A percentile compares a stretch with the other conserved stretches of the same genome.
Conservation (phyloP, 192 early-diverging fungal species). For the Coemansia sp. region DNA sequence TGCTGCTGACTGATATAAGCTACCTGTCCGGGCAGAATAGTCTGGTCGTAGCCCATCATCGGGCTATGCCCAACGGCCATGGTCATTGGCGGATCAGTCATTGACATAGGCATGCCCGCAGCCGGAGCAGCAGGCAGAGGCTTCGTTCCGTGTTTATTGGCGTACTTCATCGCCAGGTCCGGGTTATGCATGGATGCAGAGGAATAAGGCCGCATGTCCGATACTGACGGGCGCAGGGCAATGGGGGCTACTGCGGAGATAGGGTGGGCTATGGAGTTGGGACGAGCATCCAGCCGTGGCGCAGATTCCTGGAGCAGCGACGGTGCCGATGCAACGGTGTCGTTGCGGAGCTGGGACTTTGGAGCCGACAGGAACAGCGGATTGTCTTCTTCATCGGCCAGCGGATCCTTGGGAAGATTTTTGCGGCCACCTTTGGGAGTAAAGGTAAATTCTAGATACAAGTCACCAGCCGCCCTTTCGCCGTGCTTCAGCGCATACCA, state of each 20-base stretch:
- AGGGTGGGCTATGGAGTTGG: constrained; percentile 5
- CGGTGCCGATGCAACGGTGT: constrained; percentile 34
- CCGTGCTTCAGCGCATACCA: constrained; percentile 50
- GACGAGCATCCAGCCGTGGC: neutral
- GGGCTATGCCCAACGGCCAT: constrained; percentile 3
- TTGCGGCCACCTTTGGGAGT: constrained; percentile 45
- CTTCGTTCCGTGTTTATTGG: constrained; percentile 51
- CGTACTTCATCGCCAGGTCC: constrained; percentile 49
- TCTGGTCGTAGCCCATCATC: constrained; percentile 34
- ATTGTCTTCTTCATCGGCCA: constrained; percentile 20
- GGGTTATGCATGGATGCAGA: constrained; percentile 52
- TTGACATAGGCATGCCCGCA: no score
- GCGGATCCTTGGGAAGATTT: constrained; percentile 12
- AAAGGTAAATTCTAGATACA: constrained; percentile 55
- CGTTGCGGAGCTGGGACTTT: constrained; percentile 10
- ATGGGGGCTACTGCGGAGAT: neutral
- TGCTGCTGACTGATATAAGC: constrained; percentile 25
- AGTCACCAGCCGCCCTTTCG: constrained; percentile 48
- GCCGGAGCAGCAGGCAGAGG: constrained; percentile 42
- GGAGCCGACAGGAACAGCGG: constrained; percentile 24
- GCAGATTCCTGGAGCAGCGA: constrained; percentile 20
- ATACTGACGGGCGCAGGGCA: constrained; percentile 37
- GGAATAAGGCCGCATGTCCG: constrained; percentile 53
- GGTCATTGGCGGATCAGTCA: neutral
- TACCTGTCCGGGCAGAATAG: constrained; percentile 45